phyloP scores from a whole-genome alignment of 352 stramenopile species.

The Bremia lactucae region DNA sequence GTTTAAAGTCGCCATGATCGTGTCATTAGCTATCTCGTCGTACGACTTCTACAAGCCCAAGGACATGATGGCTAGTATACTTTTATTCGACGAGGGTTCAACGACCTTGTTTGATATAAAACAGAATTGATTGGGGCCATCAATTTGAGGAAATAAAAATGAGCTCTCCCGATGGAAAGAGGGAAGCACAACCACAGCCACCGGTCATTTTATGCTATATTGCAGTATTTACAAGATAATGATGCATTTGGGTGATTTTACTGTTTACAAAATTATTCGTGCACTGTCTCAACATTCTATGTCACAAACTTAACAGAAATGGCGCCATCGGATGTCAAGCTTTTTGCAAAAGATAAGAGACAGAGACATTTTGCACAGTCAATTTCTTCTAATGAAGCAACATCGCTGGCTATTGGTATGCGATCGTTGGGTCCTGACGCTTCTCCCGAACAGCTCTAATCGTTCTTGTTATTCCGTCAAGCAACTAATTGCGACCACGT shows the following conservation, averaged over 20 bases:
- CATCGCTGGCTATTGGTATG: conserved; percentile 48
- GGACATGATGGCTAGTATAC: conserved; percentile 64
- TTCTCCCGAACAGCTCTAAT: background rate
- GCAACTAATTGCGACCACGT: conserved; percentile 29
- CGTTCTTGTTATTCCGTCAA: conserved; percentile 2
- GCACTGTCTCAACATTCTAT: too few species aligned
- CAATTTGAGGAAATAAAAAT: too few species aligned
- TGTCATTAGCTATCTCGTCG: conserved; percentile 56
- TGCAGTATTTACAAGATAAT: background rate
- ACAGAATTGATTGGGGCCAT: too few species aligned
- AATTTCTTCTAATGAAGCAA: conserved; percentile 36
- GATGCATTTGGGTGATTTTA: background rate
- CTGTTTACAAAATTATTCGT: background rate
- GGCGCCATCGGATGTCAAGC: conserved; percentile 21
- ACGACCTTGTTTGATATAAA: too few species aligned
- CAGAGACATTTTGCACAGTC: conserved; percentile 46
- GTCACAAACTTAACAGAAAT: conserved; percentile 11
- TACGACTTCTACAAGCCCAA: conserved; percentile 80
- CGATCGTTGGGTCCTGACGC: too few species aligned
- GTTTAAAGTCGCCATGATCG: conserved; percentile 79
- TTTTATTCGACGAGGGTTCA: conserved; percentile 31
- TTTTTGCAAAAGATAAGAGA: conserved; percentile 3
- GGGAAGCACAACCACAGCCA: background rate
- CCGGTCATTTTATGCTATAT: background rate
- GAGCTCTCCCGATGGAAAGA: background rate